Evolutionary conservation across 2,329 filamentous ascomycete genomes (phyloP).

Genomic region (Graphilbum sp.): DNA sequence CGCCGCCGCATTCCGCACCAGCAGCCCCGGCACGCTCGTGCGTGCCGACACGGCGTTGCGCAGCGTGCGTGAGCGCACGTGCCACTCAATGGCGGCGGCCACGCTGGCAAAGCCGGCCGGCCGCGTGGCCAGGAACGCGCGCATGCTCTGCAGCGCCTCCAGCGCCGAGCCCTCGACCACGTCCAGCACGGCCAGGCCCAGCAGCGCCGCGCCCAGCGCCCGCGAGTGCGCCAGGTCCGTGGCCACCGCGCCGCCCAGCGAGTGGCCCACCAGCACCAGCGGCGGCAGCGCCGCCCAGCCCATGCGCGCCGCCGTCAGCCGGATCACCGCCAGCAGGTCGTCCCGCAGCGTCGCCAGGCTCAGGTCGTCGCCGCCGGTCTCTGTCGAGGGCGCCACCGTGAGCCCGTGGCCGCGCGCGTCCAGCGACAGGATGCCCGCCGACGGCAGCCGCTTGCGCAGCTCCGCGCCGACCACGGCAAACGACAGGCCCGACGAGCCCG

Average conservation of each 20-base stretch:
- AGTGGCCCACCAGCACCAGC: constrained; percentile 76
- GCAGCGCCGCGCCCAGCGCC: constrained; percentile 46
- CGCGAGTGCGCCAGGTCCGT: constrained; percentile 62
- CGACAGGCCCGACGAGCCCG: constrained; percentile 80
- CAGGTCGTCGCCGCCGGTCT: constrained; percentile 37
- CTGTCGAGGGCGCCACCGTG: constrained; percentile 21
- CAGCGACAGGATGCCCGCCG: constrained; percentile 67
- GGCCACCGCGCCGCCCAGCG: constrained; percentile 79
- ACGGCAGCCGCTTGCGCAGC: constrained; percentile 59
- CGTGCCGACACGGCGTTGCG: constrained; percentile 70
- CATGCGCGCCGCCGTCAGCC: constrained; percentile 50
- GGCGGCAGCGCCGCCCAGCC: constrained; percentile 59
- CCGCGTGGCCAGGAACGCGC: constrained; percentile 70
- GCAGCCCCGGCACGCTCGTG: constrained; percentile 69
- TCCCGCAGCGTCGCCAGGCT: constrained; percentile 53
- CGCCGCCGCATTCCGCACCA: constrained; percentile 22
- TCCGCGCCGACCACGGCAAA: constrained; percentile 72
- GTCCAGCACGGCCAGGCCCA: constrained; percentile 76
- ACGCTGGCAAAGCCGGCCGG: constrained; percentile 65
- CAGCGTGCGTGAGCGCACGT: constrained; percentile 74
- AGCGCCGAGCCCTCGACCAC: constrained; percentile 94
- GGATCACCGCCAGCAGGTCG: constrained; percentile 57
- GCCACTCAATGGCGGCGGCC: constrained; percentile 79
- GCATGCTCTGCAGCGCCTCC: constrained; percentile 88
- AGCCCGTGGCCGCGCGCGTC: constrained; percentile 80